Evolutionary conservation across 495 filamentous ascomycete species (phyloP), one percentile per base, ranked within the genome.

Genomic region (Apiosordaria backusii): DNA sequence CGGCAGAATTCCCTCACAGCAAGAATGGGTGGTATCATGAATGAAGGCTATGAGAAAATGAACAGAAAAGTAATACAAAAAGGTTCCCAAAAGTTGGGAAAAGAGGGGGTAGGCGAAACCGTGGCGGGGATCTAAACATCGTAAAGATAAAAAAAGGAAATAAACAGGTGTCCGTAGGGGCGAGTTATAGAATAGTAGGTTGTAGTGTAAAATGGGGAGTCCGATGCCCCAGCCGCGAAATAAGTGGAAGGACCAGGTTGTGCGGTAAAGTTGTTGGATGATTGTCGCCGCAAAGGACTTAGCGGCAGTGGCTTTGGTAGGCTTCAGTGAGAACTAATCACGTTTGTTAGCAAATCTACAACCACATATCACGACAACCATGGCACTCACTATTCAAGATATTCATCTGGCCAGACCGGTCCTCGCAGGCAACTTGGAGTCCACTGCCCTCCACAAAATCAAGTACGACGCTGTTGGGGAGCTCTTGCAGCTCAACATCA

Each of bases 341-440:
- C 18, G 21, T 22, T 16, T 58, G 40, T 15, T 22, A 60, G 26
- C 2, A 53, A 19, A 24, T 24, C 59, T 19, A 64, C 16, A 50
- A 50, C 0, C 65, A 60, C n/a, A 62, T 52, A 10, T 1, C 4
- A n/a, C 19, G 27, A 22, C 5, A 13, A 62, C 6, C 24, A 60
- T 1, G 58, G 13, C 26, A 76, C 89, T 83, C 83, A 92, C 89
- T 83, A 62, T 85, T 79, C 65, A 93, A 77, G 15, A 90, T 81
- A 65, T 85, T 84, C 26, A 83, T 76, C 75, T 93, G 91, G n/a
- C 88, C 88, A 60, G 86, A 83, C 59, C 86, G 78, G 65, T 92
- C 91, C 77, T 91, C 90, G 75, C 92, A 94, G 27, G 93, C 93
- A 74, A 91, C 87, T 75, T 97, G 93, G 52, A 97, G 81, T 23